Base-by-base conservation (phyloP, 257 asterid species). In the Anisodus acutangulus region DNA sequence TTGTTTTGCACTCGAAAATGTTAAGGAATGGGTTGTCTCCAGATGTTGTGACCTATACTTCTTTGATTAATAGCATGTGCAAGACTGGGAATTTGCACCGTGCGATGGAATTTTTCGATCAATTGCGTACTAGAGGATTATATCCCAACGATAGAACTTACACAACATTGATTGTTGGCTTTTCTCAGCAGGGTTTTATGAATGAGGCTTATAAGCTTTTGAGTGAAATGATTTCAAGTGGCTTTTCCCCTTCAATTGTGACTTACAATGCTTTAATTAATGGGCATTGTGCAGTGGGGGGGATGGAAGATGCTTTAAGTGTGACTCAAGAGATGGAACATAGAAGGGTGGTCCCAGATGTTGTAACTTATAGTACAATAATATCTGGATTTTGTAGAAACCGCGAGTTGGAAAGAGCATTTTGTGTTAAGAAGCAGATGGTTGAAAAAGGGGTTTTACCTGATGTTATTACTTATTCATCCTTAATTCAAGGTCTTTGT, bases 401-500 rank as follows among this genome's bases (percentile, higher is more conserved):
- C 54, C 82, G 82, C n/a, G 92, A 92, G 54, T 47, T 93, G 84
- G 92, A 90, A 41, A 92, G 91, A 78, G 98, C 99, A 7, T 95
- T 95, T 84, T 87, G 47, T 76, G 86, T 89, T 89, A 94, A 91
- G 85, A 86, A 85, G 81, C 92, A 94, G 86, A 95, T 95, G 99
- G 83, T 87, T 35, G 80, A 87, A 85, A 95, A 91, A 83, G 97
- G 95, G 59, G 88, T 95, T 78, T 74, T 81, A 13, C 97, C 95
- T 1, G 97, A 95, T 87, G 88, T 88, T 53, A 87, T 95, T 70
- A 93, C 98, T 82, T 95, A 91, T 88, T 93, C 98, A 9, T 90
- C 97, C 3, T 84, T 95, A 85, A 94, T 95, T 83, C 94, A 94
- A 90, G 98, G 97, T 83, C 97, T 94, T 60, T 93, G 97, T 83